Conservation (phyloP, 805 yeast genomes). For the Lipomyces yamadae region DNA sequence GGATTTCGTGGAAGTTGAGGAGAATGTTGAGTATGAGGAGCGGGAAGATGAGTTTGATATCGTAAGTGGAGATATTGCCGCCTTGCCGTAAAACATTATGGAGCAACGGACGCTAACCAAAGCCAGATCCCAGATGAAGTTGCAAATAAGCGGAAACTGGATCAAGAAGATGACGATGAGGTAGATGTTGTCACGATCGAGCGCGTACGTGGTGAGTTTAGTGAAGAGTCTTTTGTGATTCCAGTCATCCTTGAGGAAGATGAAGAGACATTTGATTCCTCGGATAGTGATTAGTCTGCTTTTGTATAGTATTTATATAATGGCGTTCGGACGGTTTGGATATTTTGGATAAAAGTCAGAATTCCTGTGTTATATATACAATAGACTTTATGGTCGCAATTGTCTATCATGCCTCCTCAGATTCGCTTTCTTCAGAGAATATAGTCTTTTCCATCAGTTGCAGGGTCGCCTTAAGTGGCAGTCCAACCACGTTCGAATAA, state of each 20-base stretch:
- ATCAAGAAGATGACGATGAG: constrained; percentile 62
- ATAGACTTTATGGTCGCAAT: background rate
- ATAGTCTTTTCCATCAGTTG: constrained; percentile 49
- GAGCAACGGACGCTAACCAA: background rate
- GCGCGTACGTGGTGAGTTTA: constrained; percentile 59
- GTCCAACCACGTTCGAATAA: constrained; percentile 82
- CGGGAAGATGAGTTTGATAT: constrained; percentile 91
- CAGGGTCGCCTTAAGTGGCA: constrained; percentile 70
- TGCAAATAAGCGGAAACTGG: constrained; percentile 61
- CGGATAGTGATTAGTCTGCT: constrained; percentile 28
- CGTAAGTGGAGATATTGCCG: constrained; percentile 40
- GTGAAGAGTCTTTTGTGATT: constrained; percentile 59
- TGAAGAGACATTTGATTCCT: constrained; percentile 35
- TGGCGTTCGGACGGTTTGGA: constrained; percentile 2
- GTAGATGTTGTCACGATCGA: constrained; percentile 74
- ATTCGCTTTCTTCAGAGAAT: constrained; percentile 38
- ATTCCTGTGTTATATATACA: background rate
- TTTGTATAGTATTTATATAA: background rate
- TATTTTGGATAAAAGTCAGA: background rate
- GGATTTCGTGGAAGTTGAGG: constrained; percentile 92
- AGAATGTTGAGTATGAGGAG: constrained; percentile 85
- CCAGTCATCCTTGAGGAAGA: constrained; percentile 52
- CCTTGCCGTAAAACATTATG: background rate
- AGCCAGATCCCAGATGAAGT: constrained; percentile 56
- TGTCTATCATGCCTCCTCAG: constrained; percentile 6